Percentiles rank a stretch among this genome's conserved stretches.
Conservation (phyloP, 768 basidiomycete genomes). For the Dendrothele bispora region DNA sequence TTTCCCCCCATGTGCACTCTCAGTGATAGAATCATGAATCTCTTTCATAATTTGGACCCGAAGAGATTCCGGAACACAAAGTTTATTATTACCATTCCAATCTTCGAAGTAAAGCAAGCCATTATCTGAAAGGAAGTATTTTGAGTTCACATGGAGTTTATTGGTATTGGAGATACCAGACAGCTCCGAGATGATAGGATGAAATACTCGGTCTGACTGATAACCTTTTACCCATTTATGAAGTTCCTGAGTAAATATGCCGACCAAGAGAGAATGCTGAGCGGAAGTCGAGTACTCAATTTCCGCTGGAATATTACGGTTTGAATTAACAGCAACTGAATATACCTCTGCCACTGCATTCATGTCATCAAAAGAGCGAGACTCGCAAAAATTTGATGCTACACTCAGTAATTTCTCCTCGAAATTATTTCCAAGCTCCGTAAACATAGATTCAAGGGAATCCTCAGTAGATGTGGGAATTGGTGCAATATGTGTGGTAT, state of each 20-base stretch:
- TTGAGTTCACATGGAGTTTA: too few relatives aligned
- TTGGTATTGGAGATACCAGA: neutral
- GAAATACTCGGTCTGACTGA: neutral
- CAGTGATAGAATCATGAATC: conserved; percentile 18
- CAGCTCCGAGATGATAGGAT: neutral
- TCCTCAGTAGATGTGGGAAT: neutral
- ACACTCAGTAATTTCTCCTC: conserved; percentile 2
- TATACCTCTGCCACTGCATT: neutral
- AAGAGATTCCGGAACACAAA: conserved; percentile 25
- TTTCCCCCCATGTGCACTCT: conserved; percentile 28
- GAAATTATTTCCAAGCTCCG: neutral
- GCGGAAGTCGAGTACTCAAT: neutral
- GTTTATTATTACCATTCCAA: conserved; percentile 21
- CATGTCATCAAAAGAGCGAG: neutral
- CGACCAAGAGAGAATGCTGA: neutral
- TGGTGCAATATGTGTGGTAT: neutral
- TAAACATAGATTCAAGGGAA: neutral
- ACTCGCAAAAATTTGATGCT: neutral
- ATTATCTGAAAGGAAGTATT: neutral
- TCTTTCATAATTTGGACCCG: conserved; percentile 20
- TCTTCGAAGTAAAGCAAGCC: neutral
- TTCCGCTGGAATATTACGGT: neutral
- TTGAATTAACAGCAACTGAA: neutral
- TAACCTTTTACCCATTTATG: neutral
- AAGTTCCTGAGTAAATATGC: neutral